Evolutionary conservation across 768 basidiomycete genomes (phyloP).

Genomic region (Agaricus sinodeliciosus): DNA sequence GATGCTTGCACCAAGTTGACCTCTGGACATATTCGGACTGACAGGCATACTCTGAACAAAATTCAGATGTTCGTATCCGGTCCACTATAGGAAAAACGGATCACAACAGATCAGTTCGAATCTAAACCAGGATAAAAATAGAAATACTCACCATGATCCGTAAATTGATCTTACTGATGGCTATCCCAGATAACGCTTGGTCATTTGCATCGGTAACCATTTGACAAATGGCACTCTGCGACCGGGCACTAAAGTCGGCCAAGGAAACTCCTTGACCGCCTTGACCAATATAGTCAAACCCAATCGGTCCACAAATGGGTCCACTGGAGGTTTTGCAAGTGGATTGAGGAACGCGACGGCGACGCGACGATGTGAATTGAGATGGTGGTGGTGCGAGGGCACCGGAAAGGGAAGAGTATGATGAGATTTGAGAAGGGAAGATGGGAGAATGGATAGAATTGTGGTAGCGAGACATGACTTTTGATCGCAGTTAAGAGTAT

Average conservation of each 20-base stretch:
- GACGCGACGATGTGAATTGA: not conserved
- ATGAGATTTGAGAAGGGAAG: slow-evolving; percentile 9
- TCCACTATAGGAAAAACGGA: slow-evolving; percentile 7
- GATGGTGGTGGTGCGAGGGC: slow-evolving; percentile 3
- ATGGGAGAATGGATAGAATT: slow-evolving; percentile 10
- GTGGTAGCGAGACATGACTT: slow-evolving; percentile 6
- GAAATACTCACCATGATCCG: slow-evolving; percentile 11
- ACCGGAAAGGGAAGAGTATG: slow-evolving; percentile 5
- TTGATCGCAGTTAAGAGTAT: slow-evolving; percentile 8
- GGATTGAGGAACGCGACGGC: slow-evolving; percentile 8
- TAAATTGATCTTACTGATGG: slow-evolving; percentile 7
- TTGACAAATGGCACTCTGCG: slow-evolving; percentile 6
- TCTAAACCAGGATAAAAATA: not conserved
- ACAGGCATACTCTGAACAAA: slow-evolving; percentile 9
- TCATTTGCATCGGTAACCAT: slow-evolving; percentile 11
- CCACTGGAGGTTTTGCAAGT: slow-evolving; percentile 16
- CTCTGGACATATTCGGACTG: slow-evolving; percentile 31
- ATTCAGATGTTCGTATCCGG: slow-evolving; percentile 12
- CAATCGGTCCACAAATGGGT: slow-evolving; percentile 22
- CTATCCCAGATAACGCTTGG: slow-evolving; percentile 6
- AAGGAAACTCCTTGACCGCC: slow-evolving; percentile 37
- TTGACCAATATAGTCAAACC: slow-evolving; percentile 36
- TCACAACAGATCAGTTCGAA: slow-evolving; percentile 10
- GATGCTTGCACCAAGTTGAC: slow-evolving; percentile 32
- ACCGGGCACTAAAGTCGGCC: slow-evolving; percentile 15